Base-by-base conservation (phyloP, 176 grass and related monocot species). In the Poa pratensis region DNA sequence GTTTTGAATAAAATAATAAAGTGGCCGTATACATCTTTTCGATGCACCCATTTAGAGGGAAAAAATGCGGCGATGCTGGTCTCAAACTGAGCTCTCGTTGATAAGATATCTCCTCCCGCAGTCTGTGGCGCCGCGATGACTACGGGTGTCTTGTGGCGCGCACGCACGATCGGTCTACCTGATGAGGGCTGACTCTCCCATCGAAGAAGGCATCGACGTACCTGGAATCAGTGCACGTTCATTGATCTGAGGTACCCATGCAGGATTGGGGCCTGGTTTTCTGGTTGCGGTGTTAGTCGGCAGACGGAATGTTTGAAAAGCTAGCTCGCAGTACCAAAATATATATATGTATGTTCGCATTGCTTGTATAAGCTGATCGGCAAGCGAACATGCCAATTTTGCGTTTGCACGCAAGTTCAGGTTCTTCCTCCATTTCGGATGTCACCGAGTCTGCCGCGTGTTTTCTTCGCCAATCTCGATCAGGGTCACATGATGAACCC, bases 401-500 rank as follows among this genome's bases (percentile, higher is more conserved):
- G 13, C 69, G 17, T 17, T 22, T 12, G 78, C 78, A 60, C 76
- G 67, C 75, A 68, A 83, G 86, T 3, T 46, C 42, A 43, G 9
- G 12, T 48, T 48, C 45, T 13, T n/a, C n/a, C 35, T 37, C 45
- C 3, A 11, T 48, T 13, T 48, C 11, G 45, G 45, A 48, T 48
- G 10, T 48, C n/a, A n/a, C n/a, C n/a, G n/a, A n/a, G n/a, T n/a
- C 43, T 10, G 43, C 43, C 40, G 40, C n/a, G 5, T 42, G 40
- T 50, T 30, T 10, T 20, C 60, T 45, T 12, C n/a, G 69, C 22
- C n/a, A n/a, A n/a, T n/a, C n/a, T n/a, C n/a, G 0, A 23, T 61
- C 3, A n/a, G n/a, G n/a, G n/a, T 86, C 84, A 86, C 77, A n/a
- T n/a, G n/a, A 80, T 80, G 67, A 71, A 61, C 69, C 30, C n/a